Evolutionary conservation across 2,329 filamentous ascomycete genomes (phyloP), one percentile per base, ranked within the genome.

Genomic region (Tolypocladium ophioglossoides): DNA sequence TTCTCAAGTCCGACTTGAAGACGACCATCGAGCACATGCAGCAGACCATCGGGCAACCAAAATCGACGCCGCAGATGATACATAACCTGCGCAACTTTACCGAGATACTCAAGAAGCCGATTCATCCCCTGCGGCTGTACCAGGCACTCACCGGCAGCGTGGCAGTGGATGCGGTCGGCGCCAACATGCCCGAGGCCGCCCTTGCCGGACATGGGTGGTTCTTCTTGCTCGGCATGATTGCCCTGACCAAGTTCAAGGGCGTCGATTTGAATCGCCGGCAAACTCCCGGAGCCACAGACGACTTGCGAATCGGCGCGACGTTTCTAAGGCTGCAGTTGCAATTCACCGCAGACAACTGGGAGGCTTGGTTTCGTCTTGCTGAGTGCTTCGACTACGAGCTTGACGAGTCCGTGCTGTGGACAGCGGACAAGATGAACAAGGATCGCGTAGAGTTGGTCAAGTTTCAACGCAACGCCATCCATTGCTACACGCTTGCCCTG

Each of bases 11-110:
- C 18, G 90, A 97, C 54, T 76, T 99, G 53, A 95, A 92, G 67
- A 83, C 79, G 18, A 90, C 91, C 0, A 94, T 99, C 55, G 94
- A 99, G 56, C 91, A 91, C 61, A 89, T 99, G 71, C 91, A 97
- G 66, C 85, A 89, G 60, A 86, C 89, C 6, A 86, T 97, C 53
- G 90, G 89, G 1, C 80, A 82, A 53, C 82, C 86, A 32, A 96
- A 91, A 67, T 82, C 86, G 14, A 87, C 86, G 1, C 82, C 89
- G 6, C 84, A 91, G 57, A 85, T 95, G 70, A 79, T 86, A n/a
- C 86, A 94, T 67, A 99, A 99, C 68, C 79, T 89, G 54, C 86
- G 90, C 53, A 85, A 95, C 58, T 85, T 94, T 54, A 87, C 84
- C 4, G 81, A 88, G 32, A 94, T 88, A 63, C 75, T 97, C 51